phyloP scores from a whole-genome alignment of 306 rosid genomes.

The Lagenaria siceraria region DNA sequence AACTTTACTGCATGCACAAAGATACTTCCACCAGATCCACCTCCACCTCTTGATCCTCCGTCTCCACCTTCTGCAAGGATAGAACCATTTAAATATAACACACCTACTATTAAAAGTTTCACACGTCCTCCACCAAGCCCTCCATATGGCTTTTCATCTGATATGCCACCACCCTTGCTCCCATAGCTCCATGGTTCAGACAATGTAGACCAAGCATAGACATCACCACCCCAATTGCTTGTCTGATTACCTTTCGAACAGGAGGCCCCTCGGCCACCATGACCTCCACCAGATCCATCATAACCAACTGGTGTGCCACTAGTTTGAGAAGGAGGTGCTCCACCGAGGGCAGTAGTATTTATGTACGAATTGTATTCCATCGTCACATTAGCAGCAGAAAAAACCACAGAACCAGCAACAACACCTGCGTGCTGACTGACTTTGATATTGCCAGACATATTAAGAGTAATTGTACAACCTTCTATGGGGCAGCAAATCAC shows the following conservation, averaged over 20 bases:
- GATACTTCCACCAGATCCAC: constrained; percentile 99
- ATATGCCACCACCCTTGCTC: constrained; percentile 83
- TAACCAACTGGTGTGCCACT: constrained; percentile 87
- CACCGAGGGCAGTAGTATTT: constrained; percentile 81
- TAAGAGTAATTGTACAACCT: constrained; percentile 64
- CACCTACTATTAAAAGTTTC: constrained; percentile 56
- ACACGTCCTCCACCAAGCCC: constrained; percentile 97
- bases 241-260: constrained; percentile 58
- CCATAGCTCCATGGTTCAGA: constrained; percentile 85
- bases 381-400: constrained; percentile 64
- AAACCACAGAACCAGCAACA: constrained; percentile 72
- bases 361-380: constrained; percentile 53
- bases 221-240: constrained; percentile 96
- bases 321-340: constrained; percentile 89
- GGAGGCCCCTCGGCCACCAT: constrained; percentile 98
- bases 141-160: constrained; percentile 38
- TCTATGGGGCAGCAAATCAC: constrained; percentile 58
- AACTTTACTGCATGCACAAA: constrained; percentile 57
- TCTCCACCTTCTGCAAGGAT: constrained; percentile 78
- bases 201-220: constrained; percentile 91
- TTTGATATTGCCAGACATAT: constrained; percentile 82
- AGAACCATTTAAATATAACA: constrained; percentile 64
- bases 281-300: constrained; percentile 98
- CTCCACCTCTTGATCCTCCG: constrained; percentile 76
- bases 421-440: constrained; percentile 67